Base-by-base conservation (phyloP, 495 filamentous ascomycete genomes). In the Aspergillus baeticus region DNA sequence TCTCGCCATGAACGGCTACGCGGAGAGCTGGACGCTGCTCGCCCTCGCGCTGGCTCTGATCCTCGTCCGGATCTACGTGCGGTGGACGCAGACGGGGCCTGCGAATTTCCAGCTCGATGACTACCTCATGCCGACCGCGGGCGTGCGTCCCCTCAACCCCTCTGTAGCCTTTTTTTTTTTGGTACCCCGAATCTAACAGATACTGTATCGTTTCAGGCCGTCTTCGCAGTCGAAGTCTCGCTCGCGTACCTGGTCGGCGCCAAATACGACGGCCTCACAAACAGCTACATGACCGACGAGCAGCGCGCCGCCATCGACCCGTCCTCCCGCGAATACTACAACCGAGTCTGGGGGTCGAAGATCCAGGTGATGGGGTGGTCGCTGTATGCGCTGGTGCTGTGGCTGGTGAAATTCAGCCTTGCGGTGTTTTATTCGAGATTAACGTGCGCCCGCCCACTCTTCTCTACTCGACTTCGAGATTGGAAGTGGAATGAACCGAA, bases 281-380 rank as follows among this genome's bases (percentile, higher is more conserved):
- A 83, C 53, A 81, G 74, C 51, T 73, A 69, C 35, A 81, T 84
- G 71, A 77, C 77, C 2, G 58, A 69, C 6, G 73, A 67, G 17
- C 39, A 79, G 21, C 72, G 81, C 31, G 68, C 63, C 5, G 38
- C 55, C 3, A 55, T 84, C 1, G 62, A 71, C n/a, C 74, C 72
- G 0, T 44, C 61, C 29, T 75, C 74, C 10, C 49, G 26, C 11
- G 79, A 83, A 52, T 77, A 74, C 49, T 36, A 57, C 10, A 46
- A 74, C 15, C 69, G 80, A 11, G 73, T 80, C 6, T 70, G 66
- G 29, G 83, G 82, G 0, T 82, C 79, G 14, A 85, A 84, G 57
- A 74, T 74, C 5, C 81, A 87, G 48, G 71, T 86, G 3, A 67
- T 76, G 2, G 81, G 82, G 2, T 85, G 83, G 82, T 80, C 77